These are phyloP conservation scores for Rhamnella rubrinervis DNA, from an alignment of 331 rosid species.

Conservation along the genomic window DNA sequence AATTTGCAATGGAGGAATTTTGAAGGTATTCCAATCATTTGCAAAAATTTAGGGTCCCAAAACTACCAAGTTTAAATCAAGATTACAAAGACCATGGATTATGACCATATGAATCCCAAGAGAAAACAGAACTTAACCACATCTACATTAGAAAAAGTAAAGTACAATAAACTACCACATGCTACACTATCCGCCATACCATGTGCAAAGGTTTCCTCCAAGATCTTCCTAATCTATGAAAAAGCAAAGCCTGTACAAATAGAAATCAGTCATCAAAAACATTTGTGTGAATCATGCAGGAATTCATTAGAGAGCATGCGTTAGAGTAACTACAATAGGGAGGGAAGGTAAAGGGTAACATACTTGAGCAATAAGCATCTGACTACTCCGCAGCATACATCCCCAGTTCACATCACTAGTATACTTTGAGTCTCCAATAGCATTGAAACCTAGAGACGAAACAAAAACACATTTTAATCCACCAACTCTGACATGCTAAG, in stretches of 20 bases:
- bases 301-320: background rate
- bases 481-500: slow-evolving; percentile 9
- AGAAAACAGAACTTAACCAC: slow-evolving; percentile 6
- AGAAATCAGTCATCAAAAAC: slow-evolving; percentile 19
- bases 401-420: slow-evolving; percentile 96
- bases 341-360: slow-evolving; percentile 3
- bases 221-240: slow-evolving; percentile 81
- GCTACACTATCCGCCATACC: slow-evolving; percentile 51
- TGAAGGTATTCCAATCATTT: background rate
- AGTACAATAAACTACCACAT: slow-evolving; percentile 7
- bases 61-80: background rate
- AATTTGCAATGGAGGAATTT: too few relatives aligned
- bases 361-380: slow-evolving; percentile 98
- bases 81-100: background rate
- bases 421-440: slow-evolving; percentile 74
- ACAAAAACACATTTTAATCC: slow-evolving; percentile 16
- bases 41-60: background rate
- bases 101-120: background rate
- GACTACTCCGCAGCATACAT: slow-evolving; percentile 97
- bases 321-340: slow-evolving; percentile 17
- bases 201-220: slow-evolving; percentile 69
- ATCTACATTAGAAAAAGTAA: slow-evolving; percentile 2
- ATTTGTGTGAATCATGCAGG: background rate
- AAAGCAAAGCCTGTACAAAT: slow-evolving; percentile 68
- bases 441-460: slow-evolving; percentile 62